Evolutionary conservation across 495 filamentous ascomycete species (phyloP), one percentile per base, ranked within the genome.

Genomic region (Parathielavia hyrcaniae): DNA sequence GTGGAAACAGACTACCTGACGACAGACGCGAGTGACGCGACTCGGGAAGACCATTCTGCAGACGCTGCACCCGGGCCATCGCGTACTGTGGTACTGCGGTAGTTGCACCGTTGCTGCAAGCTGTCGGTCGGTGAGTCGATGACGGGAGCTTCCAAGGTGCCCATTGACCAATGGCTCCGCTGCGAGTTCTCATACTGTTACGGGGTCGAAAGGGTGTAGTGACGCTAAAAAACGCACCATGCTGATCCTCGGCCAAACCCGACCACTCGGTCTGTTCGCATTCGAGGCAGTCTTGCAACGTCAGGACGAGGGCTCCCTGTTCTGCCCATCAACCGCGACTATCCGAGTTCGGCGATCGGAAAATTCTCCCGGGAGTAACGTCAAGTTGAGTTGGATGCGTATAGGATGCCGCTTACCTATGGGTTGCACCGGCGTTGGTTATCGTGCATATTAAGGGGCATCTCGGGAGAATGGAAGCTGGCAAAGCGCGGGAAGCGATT

Each of bases 31-130:
- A n/a, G n/a, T n/a, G n/a, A n/a, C n/a, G n/a, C n/a, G n/a, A n/a
- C n/a, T n/a, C n/a, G n/a, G n/a, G n/a, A n/a, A n/a, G n/a, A n/a
- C n/a, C n/a, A n/a, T n/a, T n/a, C 26, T 30, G 26, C 26, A 30
- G 26, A 30, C 6, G 26, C 26, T 2, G 26, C 26, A 6, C 26
- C 26, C 26, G 26, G 26, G 32, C 34, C 35, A 51, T 51, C 34
- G 49, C 50, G n/a, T n/a, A n/a, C n/a, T n/a, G n/a, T n/a, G n/a
- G n/a, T n/a, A n/a, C n/a, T n/a, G n/a, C 50, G 50, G 50, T 36
- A 22, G 5, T 53, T 51, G 35, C 34, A 38, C 50, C 50, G 50
- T 41, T 41, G 47, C 49, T n/a, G n/a, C n/a, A n/a, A 51, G 17
- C 34, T 30, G 14, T 41, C 20, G 20, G 26, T 16, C 32, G n/a